A percentile compares a stretch with the other conserved stretches of the same genome.
These are phyloP conservation scores for Citrus hindsii DNA, from an alignment of 345 rosid genomes.

Conservation along the genomic window DNA sequence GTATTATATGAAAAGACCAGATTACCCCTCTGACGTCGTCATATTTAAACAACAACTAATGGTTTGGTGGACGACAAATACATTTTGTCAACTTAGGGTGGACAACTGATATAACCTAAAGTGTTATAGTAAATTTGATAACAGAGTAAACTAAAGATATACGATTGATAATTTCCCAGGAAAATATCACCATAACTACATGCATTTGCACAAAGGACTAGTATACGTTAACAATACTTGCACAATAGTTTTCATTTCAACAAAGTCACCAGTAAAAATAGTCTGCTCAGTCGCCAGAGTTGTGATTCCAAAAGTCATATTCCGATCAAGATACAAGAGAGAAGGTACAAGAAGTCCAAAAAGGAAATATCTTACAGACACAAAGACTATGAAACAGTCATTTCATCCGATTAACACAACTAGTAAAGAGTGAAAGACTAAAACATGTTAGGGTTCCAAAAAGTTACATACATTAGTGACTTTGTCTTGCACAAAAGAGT, in stretches of 20 bases:
- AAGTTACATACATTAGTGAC: constrained; percentile 23
- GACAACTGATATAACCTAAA: too few species aligned
- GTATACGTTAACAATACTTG: not conserved
- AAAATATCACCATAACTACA: not conserved
- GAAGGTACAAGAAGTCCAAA: not conserved
- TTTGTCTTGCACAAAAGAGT: constrained; percentile 22
- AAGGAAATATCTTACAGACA: not conserved
- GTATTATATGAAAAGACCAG: too few species aligned
- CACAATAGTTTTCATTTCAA: not conserved
- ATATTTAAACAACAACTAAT: too few species aligned
- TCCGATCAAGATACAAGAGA: not conserved
- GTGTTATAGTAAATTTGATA: too few species aligned
- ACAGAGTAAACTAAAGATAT: too few species aligned
- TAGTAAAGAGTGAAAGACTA: constrained; percentile 1
- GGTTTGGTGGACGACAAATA: too few species aligned
- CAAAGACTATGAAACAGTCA: constrained; percentile 2
- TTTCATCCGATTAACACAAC: constrained; percentile 9
- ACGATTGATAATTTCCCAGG: too few species aligned
- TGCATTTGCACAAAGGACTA: not conserved
- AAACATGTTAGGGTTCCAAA: constrained; percentile 22
- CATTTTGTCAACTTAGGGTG: too few species aligned
- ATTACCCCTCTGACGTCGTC: too few species aligned
- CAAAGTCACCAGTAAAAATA: constrained; percentile 1
- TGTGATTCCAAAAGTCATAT: not conserved
- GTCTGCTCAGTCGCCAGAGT: not conserved